Evolutionary conservation across 805 yeast genomes (phyloP), one percentile per base, ranked within the genome.

Genomic region (Pichia phayaonensis): DNA sequence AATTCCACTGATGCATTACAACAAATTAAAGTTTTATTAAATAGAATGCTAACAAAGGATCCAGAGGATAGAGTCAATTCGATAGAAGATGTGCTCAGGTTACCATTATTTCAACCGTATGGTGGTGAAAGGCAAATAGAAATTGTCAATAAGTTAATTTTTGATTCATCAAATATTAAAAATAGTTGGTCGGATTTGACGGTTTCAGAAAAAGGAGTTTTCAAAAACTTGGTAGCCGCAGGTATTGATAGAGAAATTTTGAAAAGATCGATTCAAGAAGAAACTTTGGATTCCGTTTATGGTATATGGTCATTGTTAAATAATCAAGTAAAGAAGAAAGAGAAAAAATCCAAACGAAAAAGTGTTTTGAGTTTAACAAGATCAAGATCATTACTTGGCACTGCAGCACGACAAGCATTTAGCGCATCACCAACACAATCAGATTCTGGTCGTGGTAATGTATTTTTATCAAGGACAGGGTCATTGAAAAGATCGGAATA

Each of bases 231-330:
- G 45, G 74, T 75, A 42, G 74, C 79, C 51, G 64, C 80, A 24
- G 84, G 87, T n/a, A 69, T 88, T 38, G 86, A 86, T 61, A 72
- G 76, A 2, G 84, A 80, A 15, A 65, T 73, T 1, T 67, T 90
- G 31, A 80, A 79, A 56, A 70, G 75, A 10, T 77, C 85, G 27
- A 81, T 89, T 4, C 59, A 68, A 27, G 72, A 75, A 50, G 74
- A 76, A 44, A 80, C 83, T 50, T 79, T 87, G 66, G 94, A 86
- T 64, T 72, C 88, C 0, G 68, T 86, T 16, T 79, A 86, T 15
- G 96, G 92, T 0, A 73, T 83, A 51, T 89, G 90, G 84, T 82
- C 82, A 44, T 69, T 88, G 20, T 65, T 81, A 18, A 65, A 84
- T 27, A 88, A 85, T 22, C 68, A 71, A 42, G 83, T 79, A 56